Evolutionary conservation across 768 basidiomycete genomes (phyloP), one percentile per base, ranked within the genome.

Genomic region (Lactarius quietus): DNA sequence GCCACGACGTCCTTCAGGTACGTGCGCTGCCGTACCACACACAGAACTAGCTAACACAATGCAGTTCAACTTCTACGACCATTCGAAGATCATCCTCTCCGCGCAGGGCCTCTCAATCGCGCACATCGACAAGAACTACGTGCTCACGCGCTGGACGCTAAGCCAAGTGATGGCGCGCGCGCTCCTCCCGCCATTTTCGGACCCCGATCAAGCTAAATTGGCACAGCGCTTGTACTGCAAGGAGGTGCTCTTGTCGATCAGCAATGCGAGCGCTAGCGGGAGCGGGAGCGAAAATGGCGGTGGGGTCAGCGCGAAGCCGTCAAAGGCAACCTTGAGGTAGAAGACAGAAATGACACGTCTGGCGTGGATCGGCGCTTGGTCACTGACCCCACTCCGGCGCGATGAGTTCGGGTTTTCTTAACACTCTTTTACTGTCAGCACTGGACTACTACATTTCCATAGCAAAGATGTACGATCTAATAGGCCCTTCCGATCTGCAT

Each of bases 1-100:
- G 92, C 76, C 93, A 97, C 72, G 95, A 96, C 71, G 88, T 93
- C 62, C 76, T 98, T 20, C 96, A 98, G 86, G 95, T 92, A 64
- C 53, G 83, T 69, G 68, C n/a, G 33, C 33, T 33, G n/a, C n/a
- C n/a, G n/a, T n/a, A n/a, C n/a, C n/a, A n/a, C n/a, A n/a, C n/a
- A n/a, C n/a, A n/a, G n/a, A n/a, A n/a, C n/a, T n/a, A 98, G 96
- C 98, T n/a, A n/a, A n/a, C n/a, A n/a, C n/a, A n/a, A n/a, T n/a
- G n/a, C n/a, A n/a, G n/a, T n/a, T 98, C 84, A 99, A 98, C 80
- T 98, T 98, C 76, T 93, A 92, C 75, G 97, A 98, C 77, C 97
- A 99, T 78, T 89, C 92, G 48, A 98, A 99, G 75, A 78, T 98
- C 66, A 87, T 99, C 64, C 80, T 99, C 58, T 93, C 93, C 20